A percentile compares a stretch with the other conserved stretches of the same genome.
Conservation (phyloP, 148 eudicot genomes). For the Silene uniflora region DNA sequence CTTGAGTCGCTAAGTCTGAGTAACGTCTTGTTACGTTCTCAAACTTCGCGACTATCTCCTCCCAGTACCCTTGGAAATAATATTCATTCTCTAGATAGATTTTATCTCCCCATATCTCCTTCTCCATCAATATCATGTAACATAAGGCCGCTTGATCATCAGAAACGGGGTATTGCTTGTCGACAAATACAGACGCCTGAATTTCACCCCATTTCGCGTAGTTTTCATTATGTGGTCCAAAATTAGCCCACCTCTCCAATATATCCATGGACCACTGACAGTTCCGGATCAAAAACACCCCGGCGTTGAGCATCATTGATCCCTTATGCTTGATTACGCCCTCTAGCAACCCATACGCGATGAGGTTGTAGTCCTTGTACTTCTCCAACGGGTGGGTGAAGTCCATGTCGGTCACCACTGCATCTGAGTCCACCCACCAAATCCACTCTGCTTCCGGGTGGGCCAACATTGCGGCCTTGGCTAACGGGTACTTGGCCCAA, state of each 20-base stretch:
- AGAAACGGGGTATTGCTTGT: conserved; percentile 52
- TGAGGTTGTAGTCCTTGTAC: conserved; percentile 53
- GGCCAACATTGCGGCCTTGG: conserved; percentile 81
- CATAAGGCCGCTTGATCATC: conserved; percentile 76
- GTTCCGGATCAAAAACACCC: conserved; percentile 67
- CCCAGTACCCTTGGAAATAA: conserved; percentile 81
- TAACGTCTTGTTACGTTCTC: conserved; percentile 36
- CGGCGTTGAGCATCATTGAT: conserved; percentile 66
- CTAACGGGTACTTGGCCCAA: too few relatives aligned
- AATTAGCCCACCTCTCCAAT: conserved; percentile 60
- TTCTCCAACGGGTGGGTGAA: conserved; percentile 55
- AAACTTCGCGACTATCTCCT: conserved; percentile 44
- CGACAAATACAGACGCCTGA: conserved; percentile 33
- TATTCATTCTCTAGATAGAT: conserved; percentile 59
- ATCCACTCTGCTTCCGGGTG: conserved; percentile 95
- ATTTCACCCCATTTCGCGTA: conserved; percentile 66
- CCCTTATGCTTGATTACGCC: too few relatives aligned
- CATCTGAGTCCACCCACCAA: conserved; percentile 93
- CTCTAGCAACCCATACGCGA: conserved; percentile 55
- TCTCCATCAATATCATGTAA: conserved; percentile 54
- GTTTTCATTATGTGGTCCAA: conserved; percentile 63
- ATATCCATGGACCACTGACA: conserved; percentile 89
- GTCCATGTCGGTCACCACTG: conserved; percentile 40
- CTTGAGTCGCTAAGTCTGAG: conserved; percentile 34
- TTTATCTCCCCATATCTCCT: conserved; percentile 55